Evolutionary conservation across 768 basidiomycete genomes (phyloP).

Genomic region (Leucocoprinus sp.): DNA sequence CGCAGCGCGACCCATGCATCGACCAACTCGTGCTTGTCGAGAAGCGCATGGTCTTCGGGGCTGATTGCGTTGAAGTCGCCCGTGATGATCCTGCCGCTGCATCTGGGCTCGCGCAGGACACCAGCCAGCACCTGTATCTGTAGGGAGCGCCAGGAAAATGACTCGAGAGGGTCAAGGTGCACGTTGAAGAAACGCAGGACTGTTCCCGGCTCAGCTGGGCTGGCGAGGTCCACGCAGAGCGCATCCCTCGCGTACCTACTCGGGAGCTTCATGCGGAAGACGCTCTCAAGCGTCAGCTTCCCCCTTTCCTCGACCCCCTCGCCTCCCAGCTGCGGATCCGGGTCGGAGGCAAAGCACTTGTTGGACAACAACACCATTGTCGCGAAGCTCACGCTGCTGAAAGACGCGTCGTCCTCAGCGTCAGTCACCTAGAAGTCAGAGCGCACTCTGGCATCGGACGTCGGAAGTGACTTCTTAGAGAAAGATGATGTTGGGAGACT

Average conservation of each 20-base stretch:
- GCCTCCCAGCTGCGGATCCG: conserved; percentile 15
- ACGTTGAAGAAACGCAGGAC: conserved; percentile 1
- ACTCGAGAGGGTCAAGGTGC: conserved; percentile 7
- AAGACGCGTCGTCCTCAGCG: conserved; percentile 28
- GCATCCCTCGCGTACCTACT: conserved; percentile 30
- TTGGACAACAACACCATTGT: conserved; percentile 31
- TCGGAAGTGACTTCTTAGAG: conserved; percentile 30
- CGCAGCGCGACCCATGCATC: conserved; percentile 35
- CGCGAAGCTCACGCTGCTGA: conserved; percentile 25
- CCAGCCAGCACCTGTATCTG: conserved; percentile 26
- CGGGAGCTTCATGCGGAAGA: too few relatives aligned
- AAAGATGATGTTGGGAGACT: conserved; percentile 27
- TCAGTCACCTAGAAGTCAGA: conserved; percentile 25
- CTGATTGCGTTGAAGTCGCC: conserved; percentile 40
- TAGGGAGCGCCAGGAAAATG: conserved; percentile 17
- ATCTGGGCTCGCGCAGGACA: conserved; percentile 32
- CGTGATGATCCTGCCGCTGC: conserved; percentile 33
- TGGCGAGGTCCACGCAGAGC: conserved; percentile 28
- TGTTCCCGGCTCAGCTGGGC: conserved; percentile 18
- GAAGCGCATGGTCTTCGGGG: conserved; percentile 26
- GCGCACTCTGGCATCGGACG: conserved; percentile 26
- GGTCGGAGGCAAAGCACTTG: conserved; percentile 21
- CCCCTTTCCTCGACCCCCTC: conserved; percentile 18
- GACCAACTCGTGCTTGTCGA: conserved; percentile 28
- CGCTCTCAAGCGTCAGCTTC: conserved; percentile 23